A percentile compares a stretch with the other conserved stretches of the same genome.
phyloP scores from a whole-genome alignment of 345 rosid genomes.

The Pistacia vera region DNA sequence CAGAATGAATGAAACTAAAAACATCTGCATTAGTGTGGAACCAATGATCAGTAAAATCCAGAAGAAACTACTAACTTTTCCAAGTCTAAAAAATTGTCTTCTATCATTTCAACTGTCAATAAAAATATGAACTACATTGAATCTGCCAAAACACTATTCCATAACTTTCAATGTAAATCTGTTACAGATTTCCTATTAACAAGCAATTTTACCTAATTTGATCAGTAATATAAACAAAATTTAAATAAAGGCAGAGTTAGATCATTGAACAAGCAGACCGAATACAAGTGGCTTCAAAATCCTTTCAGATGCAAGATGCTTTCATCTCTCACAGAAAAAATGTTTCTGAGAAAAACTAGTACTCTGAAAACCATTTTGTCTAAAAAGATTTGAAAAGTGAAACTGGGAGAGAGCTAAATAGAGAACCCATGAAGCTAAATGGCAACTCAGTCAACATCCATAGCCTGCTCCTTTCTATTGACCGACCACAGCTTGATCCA shows the following conservation, averaged over 20 bases:
- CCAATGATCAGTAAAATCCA: no score
- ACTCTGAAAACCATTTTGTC: background rate
- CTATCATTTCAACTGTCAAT: no score
- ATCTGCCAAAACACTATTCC: no score
- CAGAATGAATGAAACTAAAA: no score
- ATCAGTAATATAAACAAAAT: background rate
- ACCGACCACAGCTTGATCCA: slow-evolving; percentile 16
- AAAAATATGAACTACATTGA: no score
- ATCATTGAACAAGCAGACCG: no score
- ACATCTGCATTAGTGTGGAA: no score
- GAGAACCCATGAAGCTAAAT: background rate
- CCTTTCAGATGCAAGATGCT: background rate
- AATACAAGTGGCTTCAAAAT: background rate
- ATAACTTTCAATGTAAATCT: no score
- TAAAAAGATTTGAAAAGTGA: background rate
- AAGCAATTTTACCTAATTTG: background rate
- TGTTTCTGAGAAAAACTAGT: background rate
- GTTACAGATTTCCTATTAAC: no score
- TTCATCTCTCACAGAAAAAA: background rate
- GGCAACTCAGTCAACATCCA: slow-evolving; percentile 10
- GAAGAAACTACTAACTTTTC: no score
- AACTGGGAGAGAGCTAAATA: background rate
- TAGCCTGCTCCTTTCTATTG: background rate
- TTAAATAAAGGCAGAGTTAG: background rate
- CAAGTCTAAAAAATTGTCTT: no score